Evolutionary conservation across 2,329 filamentous ascomycete genomes (phyloP).

Genomic region (Epichloe sibirici): DNA sequence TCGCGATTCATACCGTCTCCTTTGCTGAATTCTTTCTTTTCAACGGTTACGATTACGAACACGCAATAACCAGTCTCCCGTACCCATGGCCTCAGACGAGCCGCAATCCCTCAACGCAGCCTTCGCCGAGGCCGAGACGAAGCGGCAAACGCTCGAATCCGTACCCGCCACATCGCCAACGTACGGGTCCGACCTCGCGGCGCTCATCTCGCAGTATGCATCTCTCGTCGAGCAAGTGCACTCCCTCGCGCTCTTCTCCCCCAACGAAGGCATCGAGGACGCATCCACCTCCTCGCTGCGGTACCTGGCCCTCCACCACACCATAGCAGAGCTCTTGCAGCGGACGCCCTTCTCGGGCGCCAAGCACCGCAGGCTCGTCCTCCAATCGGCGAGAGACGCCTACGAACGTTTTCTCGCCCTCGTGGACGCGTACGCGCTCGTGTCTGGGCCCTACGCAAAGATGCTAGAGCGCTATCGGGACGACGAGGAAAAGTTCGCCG

Average conservation of each 20-base stretch:
- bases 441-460: conserved; percentile 51
- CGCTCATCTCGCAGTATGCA: conserved; percentile 59
- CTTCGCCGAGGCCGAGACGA: conserved; percentile 38
- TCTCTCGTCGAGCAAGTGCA: conserved; percentile 58
- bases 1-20: too few relatives aligned
- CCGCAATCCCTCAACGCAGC: conserved; percentile 37
- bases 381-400: conserved; percentile 51
- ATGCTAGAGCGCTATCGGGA: conserved; percentile 64
- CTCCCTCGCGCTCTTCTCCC: conserved; percentile 71
- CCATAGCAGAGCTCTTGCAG: conserved; percentile 68
- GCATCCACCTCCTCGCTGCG: conserved; percentile 73
- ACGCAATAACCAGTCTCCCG: too few relatives aligned
- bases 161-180: conserved; percentile 49
- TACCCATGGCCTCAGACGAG: conserved; percentile 24
- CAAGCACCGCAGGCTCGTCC: conserved; percentile 45
- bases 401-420: conserved; percentile 71
- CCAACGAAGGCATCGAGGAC: conserved; percentile 83
- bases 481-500: conserved; percentile 58
- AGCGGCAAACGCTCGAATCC: conserved; percentile 46
- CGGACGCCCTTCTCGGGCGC: conserved; percentile 44
- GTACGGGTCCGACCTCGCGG: conserved; percentile 55
- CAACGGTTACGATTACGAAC: too few relatives aligned
- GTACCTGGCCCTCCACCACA: conserved; percentile 68
- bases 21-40: too few relatives aligned
- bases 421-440: conserved; percentile 66